These are phyloP conservation scores for Pachysandra terminalis DNA, from an alignment of 164 flowering plant species.

Conservation along the genomic window DNA sequence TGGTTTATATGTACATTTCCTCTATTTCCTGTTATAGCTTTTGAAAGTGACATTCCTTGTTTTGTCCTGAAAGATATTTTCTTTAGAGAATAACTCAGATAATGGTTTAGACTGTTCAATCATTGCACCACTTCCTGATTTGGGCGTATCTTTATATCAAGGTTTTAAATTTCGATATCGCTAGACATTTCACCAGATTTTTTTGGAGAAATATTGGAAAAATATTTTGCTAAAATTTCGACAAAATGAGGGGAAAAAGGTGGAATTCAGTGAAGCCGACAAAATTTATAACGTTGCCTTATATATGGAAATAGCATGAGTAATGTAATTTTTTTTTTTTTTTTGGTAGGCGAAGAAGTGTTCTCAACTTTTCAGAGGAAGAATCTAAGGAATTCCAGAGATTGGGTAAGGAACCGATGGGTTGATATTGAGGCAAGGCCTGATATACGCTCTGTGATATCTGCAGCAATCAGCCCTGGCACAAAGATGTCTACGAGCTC, in stretches of 20 bases:
- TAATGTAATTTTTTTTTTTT: conserved; percentile 7
- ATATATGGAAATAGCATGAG: background rate
- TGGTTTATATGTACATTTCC: background rate
- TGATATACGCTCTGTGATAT: conserved; percentile 44
- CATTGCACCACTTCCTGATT: background rate
- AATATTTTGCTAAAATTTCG: too few species aligned
- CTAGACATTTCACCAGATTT: too few species aligned
- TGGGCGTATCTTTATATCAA: background rate
- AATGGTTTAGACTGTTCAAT: background rate
- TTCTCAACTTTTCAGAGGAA: conserved; percentile 39
- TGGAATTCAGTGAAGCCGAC: too few species aligned
- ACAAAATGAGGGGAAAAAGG: too few species aligned
- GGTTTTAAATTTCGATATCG: too few species aligned
- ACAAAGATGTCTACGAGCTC: conserved; percentile 40
- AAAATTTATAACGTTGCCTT: too few species aligned
- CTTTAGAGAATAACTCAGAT: too few species aligned
- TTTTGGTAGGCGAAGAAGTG: conserved; percentile 64
- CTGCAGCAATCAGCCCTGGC: conserved; percentile 33
- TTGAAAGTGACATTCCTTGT: background rate
- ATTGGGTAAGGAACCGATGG: conserved; percentile 76
- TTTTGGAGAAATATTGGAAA: too few species aligned
- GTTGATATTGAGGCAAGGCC: conserved; percentile 56
- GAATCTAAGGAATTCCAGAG: conserved; percentile 67
- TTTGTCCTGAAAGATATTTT: background rate
- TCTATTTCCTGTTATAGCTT: background rate